These are phyloP conservation scores for Hymenoscyphus fructigenus DNA, from an alignment of 2,329 filamentous ascomycete species.

Conservation along the genomic window DNA sequence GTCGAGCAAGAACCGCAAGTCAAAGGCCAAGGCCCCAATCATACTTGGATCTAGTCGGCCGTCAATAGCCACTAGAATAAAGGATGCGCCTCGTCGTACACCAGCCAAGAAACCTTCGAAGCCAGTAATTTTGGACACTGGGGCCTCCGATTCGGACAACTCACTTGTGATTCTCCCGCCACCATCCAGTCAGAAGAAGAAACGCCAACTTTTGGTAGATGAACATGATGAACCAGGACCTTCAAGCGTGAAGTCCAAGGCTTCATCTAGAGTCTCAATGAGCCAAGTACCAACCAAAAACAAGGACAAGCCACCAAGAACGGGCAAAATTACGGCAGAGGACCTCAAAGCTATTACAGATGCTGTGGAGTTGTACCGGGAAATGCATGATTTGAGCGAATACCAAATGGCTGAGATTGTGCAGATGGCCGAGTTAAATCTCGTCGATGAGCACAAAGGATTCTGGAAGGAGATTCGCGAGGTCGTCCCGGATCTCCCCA, in stretches of 20 bases:
- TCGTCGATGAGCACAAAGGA: slow-evolving; percentile 38
- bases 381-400: slow-evolving; percentile 45
- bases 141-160: neutral
- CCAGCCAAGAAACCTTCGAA: neutral
- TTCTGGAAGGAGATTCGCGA: slow-evolving; percentile 53
- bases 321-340: slow-evolving; percentile 4
- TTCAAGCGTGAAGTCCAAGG: slow-evolving; percentile 7
- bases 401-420: slow-evolving; percentile 49
- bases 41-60: slow-evolving; percentile 16
- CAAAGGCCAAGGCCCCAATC: slow-evolving; percentile 15
- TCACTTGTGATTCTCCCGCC: neutral
- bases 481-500: slow-evolving; percentile 50
- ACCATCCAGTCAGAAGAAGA: slow-evolving; percentile 19
- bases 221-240: slow-evolving; percentile 14
- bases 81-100: neutral
- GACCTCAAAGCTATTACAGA: slow-evolving; percentile 17
- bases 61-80: slow-evolving; percentile 7
- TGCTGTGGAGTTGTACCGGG: slow-evolving; percentile 45
- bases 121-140: neutral
- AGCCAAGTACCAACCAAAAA: neutral
- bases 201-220: slow-evolving; percentile 24
- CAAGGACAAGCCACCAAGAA: neutral
- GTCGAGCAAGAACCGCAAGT: neutral
- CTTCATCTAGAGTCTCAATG: neutral
- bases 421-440: slow-evolving; percentile 35